These are phyloP conservation scores for Bothriochloa decipiens DNA, from an alignment of 176 grass and related monocot species.

Conservation along the genomic window DNA sequence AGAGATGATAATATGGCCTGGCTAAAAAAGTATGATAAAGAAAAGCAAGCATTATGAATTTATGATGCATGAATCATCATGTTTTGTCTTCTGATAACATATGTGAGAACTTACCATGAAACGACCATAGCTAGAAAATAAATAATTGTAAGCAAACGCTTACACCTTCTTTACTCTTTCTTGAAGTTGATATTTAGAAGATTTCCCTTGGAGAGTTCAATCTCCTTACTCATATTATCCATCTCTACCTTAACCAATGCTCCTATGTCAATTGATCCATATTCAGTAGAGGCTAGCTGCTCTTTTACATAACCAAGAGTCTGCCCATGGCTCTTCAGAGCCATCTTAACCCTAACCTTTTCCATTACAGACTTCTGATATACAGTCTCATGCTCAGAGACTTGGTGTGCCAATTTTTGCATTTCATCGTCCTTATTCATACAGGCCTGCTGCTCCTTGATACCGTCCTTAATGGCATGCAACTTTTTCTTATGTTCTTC, in stretches of 20 bases:
- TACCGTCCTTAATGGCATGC: constrained; percentile 35
- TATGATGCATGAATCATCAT: not conserved
- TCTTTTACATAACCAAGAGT: constrained; percentile 44
- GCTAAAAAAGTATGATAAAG: constrained; percentile 8
- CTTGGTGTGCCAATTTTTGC: constrained; percentile 37
- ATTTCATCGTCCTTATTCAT: constrained; percentile 45
- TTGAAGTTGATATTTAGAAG: constrained; percentile 51
- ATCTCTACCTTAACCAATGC: constrained; percentile 56
- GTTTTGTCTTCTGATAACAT: constrained; percentile 31
- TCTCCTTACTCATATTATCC: constrained; percentile 44
- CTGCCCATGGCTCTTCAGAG: constrained; percentile 40
- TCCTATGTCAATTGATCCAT: constrained; percentile 43
- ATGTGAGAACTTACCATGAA: constrained; percentile 19
- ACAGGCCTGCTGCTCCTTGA: constrained; percentile 31
- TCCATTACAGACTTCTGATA: constrained; percentile 51
- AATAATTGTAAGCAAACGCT: not conserved
- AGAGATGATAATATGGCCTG: not conserved
- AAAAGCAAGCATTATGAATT: not conserved
- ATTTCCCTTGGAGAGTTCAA: constrained; percentile 44
- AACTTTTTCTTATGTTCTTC: constrained; percentile 48
- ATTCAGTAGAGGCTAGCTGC: constrained; percentile 29
- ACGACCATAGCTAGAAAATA: not conserved
- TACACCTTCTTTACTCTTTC: constrained; percentile 27
- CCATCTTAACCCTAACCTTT: constrained; percentile 44
- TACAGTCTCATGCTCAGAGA: constrained; percentile 32